A percentile compares a stretch with the other conserved stretches of the same genome.
phyloP scores from a whole-genome alignment of 148 eudicot species.

The Pouteria glomerata region DNA sequence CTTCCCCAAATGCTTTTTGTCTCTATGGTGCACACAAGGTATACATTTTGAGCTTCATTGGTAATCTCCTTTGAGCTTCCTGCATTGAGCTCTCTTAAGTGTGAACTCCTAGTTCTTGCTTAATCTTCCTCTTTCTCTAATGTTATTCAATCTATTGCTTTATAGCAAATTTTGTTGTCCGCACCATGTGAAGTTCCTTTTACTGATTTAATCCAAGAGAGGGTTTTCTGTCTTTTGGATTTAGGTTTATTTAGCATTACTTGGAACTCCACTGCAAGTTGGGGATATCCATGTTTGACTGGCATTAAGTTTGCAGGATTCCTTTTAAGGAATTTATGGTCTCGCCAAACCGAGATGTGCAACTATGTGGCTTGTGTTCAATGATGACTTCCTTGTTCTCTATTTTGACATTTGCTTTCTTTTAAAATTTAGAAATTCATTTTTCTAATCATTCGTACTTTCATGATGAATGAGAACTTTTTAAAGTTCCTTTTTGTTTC shows the following conservation, averaged over 20 bases:
- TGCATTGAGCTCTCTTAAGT: not conserved
- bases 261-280: not conserved
- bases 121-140: not conserved
- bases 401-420: not conserved
- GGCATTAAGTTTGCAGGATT: not conserved
- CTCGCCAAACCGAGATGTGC: not conserved
- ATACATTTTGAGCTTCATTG: not conserved
- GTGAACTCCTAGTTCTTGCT: not conserved
- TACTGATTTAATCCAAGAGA: not conserved
- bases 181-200: not conserved
- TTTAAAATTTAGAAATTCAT: not conserved
- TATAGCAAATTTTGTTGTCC: not conserved
- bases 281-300: not conserved
- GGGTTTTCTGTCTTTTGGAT: not conserved
- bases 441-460: not conserved
- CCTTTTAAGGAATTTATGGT: not conserved
- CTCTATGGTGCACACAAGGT: not conserved
- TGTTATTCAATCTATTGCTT: not conserved
- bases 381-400: slow-evolving; percentile 2
- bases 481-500: not conserved
- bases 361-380: not conserved
- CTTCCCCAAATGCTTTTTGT: not conserved
- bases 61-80: not conserved
- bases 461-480: not conserved
- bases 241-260: not conserved